These are phyloP conservation scores for Zymoseptoria crescenta DNA, from an alignment of 2,329 filamentous ascomycete genomes.

Conservation along the genomic window DNA sequence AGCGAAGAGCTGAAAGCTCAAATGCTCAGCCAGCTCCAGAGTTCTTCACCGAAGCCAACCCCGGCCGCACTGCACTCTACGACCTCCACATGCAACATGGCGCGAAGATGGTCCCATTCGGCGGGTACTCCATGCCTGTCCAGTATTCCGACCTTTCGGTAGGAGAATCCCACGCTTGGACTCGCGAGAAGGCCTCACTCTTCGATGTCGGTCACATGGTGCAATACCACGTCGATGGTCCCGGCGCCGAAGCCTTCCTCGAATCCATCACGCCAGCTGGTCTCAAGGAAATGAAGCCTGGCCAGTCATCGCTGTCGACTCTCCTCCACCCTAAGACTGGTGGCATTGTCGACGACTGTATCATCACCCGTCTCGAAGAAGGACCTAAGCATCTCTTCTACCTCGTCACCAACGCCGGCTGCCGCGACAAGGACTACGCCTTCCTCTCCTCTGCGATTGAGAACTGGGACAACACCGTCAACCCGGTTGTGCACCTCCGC, in stretches of 20 bases:
- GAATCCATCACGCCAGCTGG: constrained; percentile 75
- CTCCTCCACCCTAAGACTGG: constrained; percentile 72
- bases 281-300: constrained; percentile 53
- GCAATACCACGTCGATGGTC: constrained; percentile 76
- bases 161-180: constrained; percentile 81
- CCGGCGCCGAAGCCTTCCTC: constrained; percentile 72
- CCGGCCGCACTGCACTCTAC: constrained; percentile 59
- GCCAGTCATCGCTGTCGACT: constrained; percentile 75
- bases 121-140: constrained; percentile 85
- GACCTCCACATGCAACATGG: constrained; percentile 69
- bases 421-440: constrained; percentile 75
- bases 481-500: constrained; percentile 26
- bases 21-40: constrained; percentile 22
- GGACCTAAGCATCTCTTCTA: constrained; percentile 56
- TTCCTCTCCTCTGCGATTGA: constrained; percentile 67
- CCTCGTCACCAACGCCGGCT: constrained; percentile 91
- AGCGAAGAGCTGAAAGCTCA: constrained; percentile 21
- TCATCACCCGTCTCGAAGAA: constrained; percentile 71
- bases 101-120: constrained; percentile 95
- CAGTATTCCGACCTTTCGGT: constrained; percentile 74
- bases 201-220: constrained; percentile 97
- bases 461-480: constrained; percentile 48
- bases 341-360: constrained; percentile 89
- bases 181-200: constrained; percentile 75
- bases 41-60: constrained; percentile 25